A percentile compares a stretch with the other conserved stretches of the same genome.
Conservation (phyloP, 2,329 filamentous ascomycete genomes). For the Arthroderma sp. region DNA sequence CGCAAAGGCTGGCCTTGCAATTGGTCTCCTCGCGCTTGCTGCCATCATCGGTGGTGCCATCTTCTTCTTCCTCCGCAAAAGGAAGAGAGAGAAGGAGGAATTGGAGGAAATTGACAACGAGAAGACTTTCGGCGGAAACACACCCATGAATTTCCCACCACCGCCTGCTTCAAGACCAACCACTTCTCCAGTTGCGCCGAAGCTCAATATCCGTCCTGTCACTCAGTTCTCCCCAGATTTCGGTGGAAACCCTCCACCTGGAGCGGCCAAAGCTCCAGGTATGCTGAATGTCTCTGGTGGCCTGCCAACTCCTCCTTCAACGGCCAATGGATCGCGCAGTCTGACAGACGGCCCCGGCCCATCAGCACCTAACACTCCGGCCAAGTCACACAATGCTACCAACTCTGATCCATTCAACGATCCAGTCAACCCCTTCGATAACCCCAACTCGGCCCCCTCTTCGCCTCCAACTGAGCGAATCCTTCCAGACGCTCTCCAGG, state of each 20-base stretch:
- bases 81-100: slow-evolving; percentile 45
- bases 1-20: slow-evolving; percentile 68
- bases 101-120: slow-evolving; percentile 48
- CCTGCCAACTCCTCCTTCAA: slow-evolving; percentile 17
- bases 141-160: slow-evolving; percentile 22
- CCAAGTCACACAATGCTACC: slow-evolving; percentile 24
- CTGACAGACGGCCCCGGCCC: slow-evolving; percentile 22
- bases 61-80: slow-evolving; percentile 63
- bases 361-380: slow-evolving; percentile 27
- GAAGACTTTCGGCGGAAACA: slow-evolving; percentile 39
- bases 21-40: slow-evolving; percentile 64
- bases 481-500: slow-evolving; percentile 9
- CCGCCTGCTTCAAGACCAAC: slow-evolving; percentile 22
- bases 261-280: slow-evolving; percentile 13
- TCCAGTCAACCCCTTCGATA: slow-evolving; percentile 59
- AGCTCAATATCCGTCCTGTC: slow-evolving; percentile 70
- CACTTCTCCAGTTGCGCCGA: slow-evolving; percentile 49
- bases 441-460: slow-evolving; percentile 41
- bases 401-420: slow-evolving; percentile 39
- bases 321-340: slow-evolving; percentile 22
- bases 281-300: slow-evolving; percentile 17
- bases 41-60: slow-evolving; percentile 54
- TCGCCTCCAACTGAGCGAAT: slow-evolving; percentile 13
- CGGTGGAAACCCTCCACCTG: slow-evolving; percentile 23
- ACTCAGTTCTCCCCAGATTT: slow-evolving; percentile 70